phyloP scores from a whole-genome alignment of 2,329 filamentous ascomycete genomes.

The Colletotrichum sp. region DNA sequence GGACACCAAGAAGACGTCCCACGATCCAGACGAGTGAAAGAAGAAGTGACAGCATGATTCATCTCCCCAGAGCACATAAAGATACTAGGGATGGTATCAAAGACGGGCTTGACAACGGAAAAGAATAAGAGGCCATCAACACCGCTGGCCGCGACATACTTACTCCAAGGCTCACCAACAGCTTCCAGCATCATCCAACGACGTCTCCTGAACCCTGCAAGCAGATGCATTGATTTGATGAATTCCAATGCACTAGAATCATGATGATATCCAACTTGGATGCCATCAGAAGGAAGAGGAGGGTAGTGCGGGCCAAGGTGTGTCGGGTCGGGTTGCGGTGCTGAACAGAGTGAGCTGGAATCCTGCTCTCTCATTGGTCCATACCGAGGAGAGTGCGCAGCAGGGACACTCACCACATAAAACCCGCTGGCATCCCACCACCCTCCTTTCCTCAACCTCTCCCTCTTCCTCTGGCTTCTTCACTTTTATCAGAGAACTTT shows the following conservation, averaged over 20 bases:
- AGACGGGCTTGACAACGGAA: not conserved
- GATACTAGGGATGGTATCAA: not conserved
- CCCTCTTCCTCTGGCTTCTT: not conserved
- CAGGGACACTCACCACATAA: conserved; percentile 22
- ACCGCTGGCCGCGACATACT: not conserved
- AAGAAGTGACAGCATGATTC: not conserved
- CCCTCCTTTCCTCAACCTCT: conserved; percentile 8
- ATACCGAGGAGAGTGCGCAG: not conserved
- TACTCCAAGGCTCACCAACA: not conserved
- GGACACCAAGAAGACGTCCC: not conserved
- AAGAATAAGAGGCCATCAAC: not conserved
- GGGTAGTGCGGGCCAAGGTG: not conserved
- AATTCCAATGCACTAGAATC: not conserved
- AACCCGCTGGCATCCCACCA: conserved; percentile 18
- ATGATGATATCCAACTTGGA: not conserved
- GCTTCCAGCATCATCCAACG: not conserved
- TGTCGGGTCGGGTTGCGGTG: not conserved
- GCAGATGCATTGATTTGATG: not conserved
- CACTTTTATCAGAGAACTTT: not conserved
- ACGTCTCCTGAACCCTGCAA: not conserved
- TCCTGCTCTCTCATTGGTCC: conserved; percentile 13
- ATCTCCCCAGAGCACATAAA: not conserved
- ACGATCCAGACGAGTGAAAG: not conserved
- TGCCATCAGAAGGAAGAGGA: not conserved
- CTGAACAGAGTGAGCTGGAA: not conserved